Conservation (phyloP, 2,329 filamentous ascomycete genomes). For the Trichoderma harzianum region DNA sequence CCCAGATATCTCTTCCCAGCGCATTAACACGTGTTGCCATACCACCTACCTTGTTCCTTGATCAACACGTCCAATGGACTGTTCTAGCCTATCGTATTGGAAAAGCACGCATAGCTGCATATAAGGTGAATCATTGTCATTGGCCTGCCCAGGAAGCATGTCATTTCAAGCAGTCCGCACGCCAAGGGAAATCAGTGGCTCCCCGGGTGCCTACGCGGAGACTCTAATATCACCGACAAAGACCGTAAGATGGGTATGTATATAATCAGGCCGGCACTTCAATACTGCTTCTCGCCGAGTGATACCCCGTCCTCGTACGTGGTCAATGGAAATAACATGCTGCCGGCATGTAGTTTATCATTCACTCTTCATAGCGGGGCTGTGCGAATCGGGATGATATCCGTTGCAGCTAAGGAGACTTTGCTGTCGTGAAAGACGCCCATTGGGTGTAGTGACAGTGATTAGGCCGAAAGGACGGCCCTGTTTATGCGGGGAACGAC, state of each 20-base stretch:
- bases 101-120: background rate
- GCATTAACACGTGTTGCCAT: background rate
- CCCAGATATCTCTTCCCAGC: background rate
- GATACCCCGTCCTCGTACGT: background rate
- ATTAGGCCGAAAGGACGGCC: background rate
- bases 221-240: background rate
- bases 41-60: background rate
- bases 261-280: background rate
- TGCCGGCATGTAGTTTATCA: background rate
- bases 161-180: background rate
- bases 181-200: background rate
- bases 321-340: background rate
- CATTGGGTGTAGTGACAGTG: background rate
- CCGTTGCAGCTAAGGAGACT: background rate
- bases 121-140: background rate
- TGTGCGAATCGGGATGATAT: background rate
- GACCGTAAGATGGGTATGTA: background rate
- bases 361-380: background rate
- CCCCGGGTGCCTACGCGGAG: background rate
- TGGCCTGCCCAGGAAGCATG: background rate
- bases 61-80: background rate
- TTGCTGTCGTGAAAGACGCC: background rate
- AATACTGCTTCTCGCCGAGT: background rate
- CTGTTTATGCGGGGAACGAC: background rate
- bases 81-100: background rate